Evolutionary conservation across 495 filamentous ascomycete genomes (phyloP), one percentile per base, ranked within the genome.

Genomic region (Penicillium ucsense): DNA sequence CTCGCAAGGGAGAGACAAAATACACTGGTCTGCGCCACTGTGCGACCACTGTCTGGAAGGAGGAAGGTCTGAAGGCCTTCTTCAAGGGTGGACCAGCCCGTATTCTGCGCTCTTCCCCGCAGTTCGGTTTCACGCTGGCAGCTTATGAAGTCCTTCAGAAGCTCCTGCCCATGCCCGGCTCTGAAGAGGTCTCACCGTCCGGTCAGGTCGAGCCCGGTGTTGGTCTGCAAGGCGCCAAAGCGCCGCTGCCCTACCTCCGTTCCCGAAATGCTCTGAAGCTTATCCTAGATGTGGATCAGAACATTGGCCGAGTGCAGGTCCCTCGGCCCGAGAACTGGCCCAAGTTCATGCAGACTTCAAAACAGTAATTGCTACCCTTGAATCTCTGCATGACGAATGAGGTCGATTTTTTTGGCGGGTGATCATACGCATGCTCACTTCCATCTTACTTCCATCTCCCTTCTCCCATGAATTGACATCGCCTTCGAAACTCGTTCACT

Each of bases 61-160:
- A 97, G 60, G 92, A 98, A 64, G 92, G 92, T 10, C 88, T 95
- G 73, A 77, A 77, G 54, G 92, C 92, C 37, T 98, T 97, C 78
- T 98, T 95, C 82, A 97, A 97, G 70, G 92, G 92, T 49, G 92
- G 92, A 0, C 89, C 92, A 5, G 92, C 92, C 9, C 87, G 92
- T 72, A 89, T 98, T 53, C 49, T 97, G 57, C 83, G 92, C 54
- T 94, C 88, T 4, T 95, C 89, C 1, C 92, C 92, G 20, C 92
- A 98, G 60, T 98, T 98, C 68, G 92, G 92, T 47, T 97, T 95
- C 71, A 98, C 92, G 3, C 79, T 98, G 6, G 92, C 92, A 4
- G 84, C 84, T 6, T 98, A 97, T 64, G 92, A 98, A 65, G 72
- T 98, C 29, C 73, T 98, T 41, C 88, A 95, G 73, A 86, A 79